These are phyloP conservation scores for Rubus idaeus DNA, from an alignment of 306 rosid genomes.

Conservation along the genomic window DNA sequence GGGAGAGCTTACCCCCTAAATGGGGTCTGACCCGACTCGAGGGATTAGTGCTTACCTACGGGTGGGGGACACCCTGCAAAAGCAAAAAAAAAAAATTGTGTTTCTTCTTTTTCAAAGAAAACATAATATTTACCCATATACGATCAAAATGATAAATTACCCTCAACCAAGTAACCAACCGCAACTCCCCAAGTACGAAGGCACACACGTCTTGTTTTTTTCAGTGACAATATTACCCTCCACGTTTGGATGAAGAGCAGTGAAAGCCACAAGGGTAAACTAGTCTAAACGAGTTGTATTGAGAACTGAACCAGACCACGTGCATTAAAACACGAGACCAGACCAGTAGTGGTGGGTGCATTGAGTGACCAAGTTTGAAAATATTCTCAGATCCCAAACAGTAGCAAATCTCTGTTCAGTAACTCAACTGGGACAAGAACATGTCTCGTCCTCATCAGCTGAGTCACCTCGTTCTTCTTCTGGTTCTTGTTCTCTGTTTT, in stretches of 20 bases:
- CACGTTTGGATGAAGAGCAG: background rate
- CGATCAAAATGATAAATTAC: too few species aligned
- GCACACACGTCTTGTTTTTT: too few species aligned
- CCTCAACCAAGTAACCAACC: too few species aligned
- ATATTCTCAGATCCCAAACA: slow-evolving; percentile 11
- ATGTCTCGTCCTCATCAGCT: slow-evolving; percentile 13
- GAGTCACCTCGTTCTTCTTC: slow-evolving; percentile 11
- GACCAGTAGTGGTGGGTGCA: background rate
- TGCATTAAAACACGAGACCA: background rate
- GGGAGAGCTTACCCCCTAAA: too few species aligned
- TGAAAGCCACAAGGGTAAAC: background rate
- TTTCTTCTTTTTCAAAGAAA: too few species aligned
- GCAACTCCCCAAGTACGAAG: too few species aligned
- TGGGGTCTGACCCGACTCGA: too few species aligned
- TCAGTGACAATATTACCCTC: background rate
- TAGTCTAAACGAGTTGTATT: background rate
- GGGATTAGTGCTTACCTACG: too few species aligned
- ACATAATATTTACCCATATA: too few species aligned
- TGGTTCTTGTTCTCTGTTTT: slow-evolving; percentile 20
- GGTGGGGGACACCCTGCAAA: too few species aligned
- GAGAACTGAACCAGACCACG: background rate
- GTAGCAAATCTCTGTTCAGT: background rate
- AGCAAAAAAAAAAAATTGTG: too few species aligned
- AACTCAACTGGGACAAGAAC: too few species aligned
- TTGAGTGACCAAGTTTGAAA: background rate